Evolutionary conservation across 257 asterid species (phyloP).

Genomic region (Scutellaria barbata): DNA sequence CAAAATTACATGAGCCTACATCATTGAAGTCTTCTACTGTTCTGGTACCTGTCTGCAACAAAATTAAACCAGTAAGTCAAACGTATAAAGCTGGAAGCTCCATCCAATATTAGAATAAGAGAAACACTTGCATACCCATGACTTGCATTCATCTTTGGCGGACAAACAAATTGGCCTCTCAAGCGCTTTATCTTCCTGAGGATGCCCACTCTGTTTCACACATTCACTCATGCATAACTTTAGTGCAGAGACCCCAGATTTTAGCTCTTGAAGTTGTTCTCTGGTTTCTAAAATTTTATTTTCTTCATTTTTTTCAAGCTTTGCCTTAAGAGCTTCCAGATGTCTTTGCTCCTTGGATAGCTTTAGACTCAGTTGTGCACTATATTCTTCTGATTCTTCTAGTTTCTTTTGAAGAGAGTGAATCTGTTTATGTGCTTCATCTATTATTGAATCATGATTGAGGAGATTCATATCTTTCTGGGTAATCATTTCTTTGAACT

Average conservation of each 20-base stretch:
- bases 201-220: slow-evolving; percentile 44
- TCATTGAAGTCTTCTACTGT: slow-evolving; percentile 41
- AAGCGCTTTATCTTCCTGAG: slow-evolving; percentile 36
- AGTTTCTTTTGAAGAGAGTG: slow-evolving; percentile 56
- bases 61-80: slow-evolving; percentile 39
- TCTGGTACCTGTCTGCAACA: slow-evolving; percentile 73
- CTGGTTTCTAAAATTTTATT: slow-evolving; percentile 53
- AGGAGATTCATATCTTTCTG: slow-evolving; percentile 48
- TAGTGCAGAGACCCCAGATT: slow-evolving; percentile 62
- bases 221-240: slow-evolving; percentile 55
- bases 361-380: slow-evolving; percentile 49
- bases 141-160: slow-evolving; percentile 38
- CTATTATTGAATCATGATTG: slow-evolving; percentile 49
- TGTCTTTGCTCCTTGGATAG: slow-evolving; percentile 53
- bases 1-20: slow-evolving; percentile 32
- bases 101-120: slow-evolving; percentile 25
- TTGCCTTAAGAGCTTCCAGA: slow-evolving; percentile 45
- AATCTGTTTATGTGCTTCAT: slow-evolving; percentile 52
- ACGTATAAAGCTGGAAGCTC: slow-evolving; percentile 19
- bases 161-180: neutral
- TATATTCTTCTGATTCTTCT: slow-evolving; percentile 49
- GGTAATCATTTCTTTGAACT: slow-evolving; percentile 46
- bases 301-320: slow-evolving; percentile 61
- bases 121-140: slow-evolving; percentile 53
- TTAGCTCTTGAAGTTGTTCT: slow-evolving; percentile 65